A percentile compares a stretch with the other conserved stretches of the same genome.
phyloP scores from a whole-genome alignment of 2,329 filamentous ascomycete species.

The Ramularia collo-cygni region DNA sequence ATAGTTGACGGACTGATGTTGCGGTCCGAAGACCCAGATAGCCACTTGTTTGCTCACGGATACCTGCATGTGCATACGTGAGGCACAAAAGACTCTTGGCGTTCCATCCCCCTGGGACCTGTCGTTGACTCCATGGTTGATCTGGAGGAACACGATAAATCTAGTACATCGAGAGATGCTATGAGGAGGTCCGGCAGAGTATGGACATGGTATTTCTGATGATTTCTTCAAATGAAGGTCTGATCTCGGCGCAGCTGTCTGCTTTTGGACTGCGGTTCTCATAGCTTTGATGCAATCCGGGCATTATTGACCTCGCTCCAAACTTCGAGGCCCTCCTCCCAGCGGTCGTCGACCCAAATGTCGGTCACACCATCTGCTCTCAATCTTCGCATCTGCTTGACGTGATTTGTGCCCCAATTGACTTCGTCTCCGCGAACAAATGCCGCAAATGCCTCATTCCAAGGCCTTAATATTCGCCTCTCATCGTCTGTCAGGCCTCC shows the following conservation, averaged over 20 bases:
- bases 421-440: conserved; percentile 38
- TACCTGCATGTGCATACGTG: too few relatives aligned
- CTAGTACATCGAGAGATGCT: too few relatives aligned
- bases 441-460: conserved; percentile 33
- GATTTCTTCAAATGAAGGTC: too few relatives aligned
- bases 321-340: conserved; percentile 42
- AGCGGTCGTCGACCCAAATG: conserved; percentile 40
- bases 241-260: not conserved
- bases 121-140: too few relatives aligned
- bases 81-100: too few relatives aligned
- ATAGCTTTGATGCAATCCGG: conserved; percentile 24
- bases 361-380: conserved; percentile 41
- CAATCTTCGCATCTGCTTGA: conserved; percentile 39
- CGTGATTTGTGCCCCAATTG: conserved; percentile 33
- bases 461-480: conserved; percentile 36
- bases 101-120: too few relatives aligned
- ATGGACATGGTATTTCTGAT: too few relatives aligned
- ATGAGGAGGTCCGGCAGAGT: too few relatives aligned
- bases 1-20: too few relatives aligned
- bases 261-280: not conserved
- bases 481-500: conserved; percentile 37
- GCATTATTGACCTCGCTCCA: conserved; percentile 39
- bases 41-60: too few relatives aligned
- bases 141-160: too few relatives aligned
- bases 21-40: too few relatives aligned